Base-by-base conservation (phyloP, 495 filamentous ascomycete species). In the Podospora appendiculata region DNA sequence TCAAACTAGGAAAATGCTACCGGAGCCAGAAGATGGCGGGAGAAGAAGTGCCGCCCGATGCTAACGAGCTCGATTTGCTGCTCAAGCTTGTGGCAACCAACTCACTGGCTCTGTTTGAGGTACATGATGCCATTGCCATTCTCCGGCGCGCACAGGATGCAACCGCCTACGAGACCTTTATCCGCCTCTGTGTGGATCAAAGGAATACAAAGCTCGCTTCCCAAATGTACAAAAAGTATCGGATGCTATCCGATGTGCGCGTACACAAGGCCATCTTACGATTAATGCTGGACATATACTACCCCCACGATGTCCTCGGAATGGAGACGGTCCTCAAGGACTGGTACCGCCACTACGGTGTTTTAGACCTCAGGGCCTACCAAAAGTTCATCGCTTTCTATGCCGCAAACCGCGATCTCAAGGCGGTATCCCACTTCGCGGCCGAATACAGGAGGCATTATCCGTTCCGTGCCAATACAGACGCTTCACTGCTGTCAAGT, bases 311-410 rank as follows among this genome's bases (percentile, higher is more conserved):
- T 42, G 58, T 61, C 19, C 57, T 55, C 6, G 79, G 73, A 4
- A 68, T 85, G 52, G 68, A 78, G 46, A 56, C 70, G 49, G 53
- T 85, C n/a, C 65, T 78, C 48, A 64, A 73, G 34, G 83, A 86
- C 58, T 85, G 73, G 70, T 67, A 74, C 46, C 55, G 52, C 10
- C 61, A 69, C 44, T 64, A 74, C 38, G 58, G 50, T 19, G 50
- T 48, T 12, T 70, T 78, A 35, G 63, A 70, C 47, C 53, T 56
- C 32, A 57, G 63, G 43, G 75, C 70, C 2, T 84, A 77, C 54
- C 64, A 68, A 42, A 72, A 71, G 56, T 71, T 73, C 47, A 67
- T 83, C 56, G 62, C 60, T 9, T 74, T 74, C 47, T 76, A 84
- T 58, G 79, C 82, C 11, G 51, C 68, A 32, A 66, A 67, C 32